phyloP scores from a whole-genome alignment of 2,329 filamentous ascomycete species.

The Xenosphaeropsis pyriputrescens region DNA sequence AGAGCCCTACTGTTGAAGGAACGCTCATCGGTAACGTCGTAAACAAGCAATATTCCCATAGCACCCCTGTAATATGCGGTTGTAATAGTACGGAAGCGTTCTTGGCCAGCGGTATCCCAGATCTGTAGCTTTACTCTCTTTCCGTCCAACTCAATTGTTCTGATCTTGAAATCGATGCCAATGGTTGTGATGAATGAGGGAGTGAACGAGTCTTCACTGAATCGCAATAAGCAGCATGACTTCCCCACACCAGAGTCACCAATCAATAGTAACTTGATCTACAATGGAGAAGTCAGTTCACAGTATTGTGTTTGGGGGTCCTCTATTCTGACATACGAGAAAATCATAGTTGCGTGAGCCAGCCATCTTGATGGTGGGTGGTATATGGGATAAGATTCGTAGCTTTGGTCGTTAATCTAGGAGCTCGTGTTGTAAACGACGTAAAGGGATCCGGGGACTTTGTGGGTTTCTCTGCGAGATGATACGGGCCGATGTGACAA shows the following conservation, averaged over 20 bases:
- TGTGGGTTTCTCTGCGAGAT: too few relatives aligned
- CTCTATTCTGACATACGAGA: conserved; percentile 49
- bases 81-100: conserved; percentile 96
- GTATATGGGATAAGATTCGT: too few relatives aligned
- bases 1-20: conserved; percentile 74
- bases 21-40: conserved; percentile 99
- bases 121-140: conserved; percentile 99
- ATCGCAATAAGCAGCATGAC: conserved; percentile 94
- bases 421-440: too few relatives aligned
- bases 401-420: too few relatives aligned
- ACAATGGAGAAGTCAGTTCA: conserved; percentile 6
- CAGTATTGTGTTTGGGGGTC: conserved; percentile 2
- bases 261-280: conserved; percentile 96
- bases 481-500: too few relatives aligned
- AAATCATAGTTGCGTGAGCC: conserved; percentile 99
- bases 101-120: conserved; percentile 97
- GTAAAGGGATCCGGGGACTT: too few relatives aligned
- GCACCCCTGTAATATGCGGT: conserved; percentile 97
- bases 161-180: conserved; percentile 99
- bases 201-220: conserved; percentile 98
- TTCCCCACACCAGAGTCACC: conserved; percentile 99
- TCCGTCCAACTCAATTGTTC: conserved; percentile 96
- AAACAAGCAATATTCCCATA: conserved; percentile 95
- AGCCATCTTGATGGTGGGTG: conserved; percentile 49
- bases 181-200: conserved; percentile 99